Evolutionary conservation across 495 filamentous ascomycete species (phyloP), one percentile per base, ranked within the genome.

Genomic region (Lasiosphaeris hirsuta): DNA sequence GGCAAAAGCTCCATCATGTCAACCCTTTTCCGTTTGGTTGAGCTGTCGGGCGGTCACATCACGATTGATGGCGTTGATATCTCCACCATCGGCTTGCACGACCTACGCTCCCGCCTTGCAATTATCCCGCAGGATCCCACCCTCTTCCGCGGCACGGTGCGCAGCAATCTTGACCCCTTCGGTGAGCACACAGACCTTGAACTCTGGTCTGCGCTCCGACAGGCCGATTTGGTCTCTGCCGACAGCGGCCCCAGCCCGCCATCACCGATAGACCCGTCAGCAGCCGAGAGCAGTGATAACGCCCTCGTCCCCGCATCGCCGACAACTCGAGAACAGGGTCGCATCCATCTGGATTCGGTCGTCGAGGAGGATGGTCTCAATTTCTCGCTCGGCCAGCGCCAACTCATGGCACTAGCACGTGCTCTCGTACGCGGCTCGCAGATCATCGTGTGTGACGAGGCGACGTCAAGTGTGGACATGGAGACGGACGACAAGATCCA

Each of bases 41-140:
- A 96, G 69, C 75, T 97, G 6, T 89, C 84, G 0, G 84, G 82
- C 0, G 93, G 93, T n/a, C 81, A 75, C 43, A 96, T 98, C 69
- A 84, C 81, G 10, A 96, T 97, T 60, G 94, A 98, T 66, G 92
- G 86, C n/a, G 69, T 96, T 17, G 84, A 97, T 67, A 97, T 97
- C 59, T 81, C 83, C 36, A 92, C 78, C 0, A 76, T 98, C 33
- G 92, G 93, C 3, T 82, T 97, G 0, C 84, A 90, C 36, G 90
- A 96, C 61, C 84, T 98, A 39, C 86, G 93, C 7, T 92, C 89
- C 4, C 84, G 92, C 6, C 80, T 98, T 0, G 88, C 93, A 23
- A 97, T 97, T 74, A 97, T 98, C 67, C 93, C 93, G 1, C 93
- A 98, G 70, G 93, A 97, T 66, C 93, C 93, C 1, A 96, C 94